phyloP scores from a whole-genome alignment of 1,139 yeast genomes.

The Suhomyces anneliseae region DNA sequence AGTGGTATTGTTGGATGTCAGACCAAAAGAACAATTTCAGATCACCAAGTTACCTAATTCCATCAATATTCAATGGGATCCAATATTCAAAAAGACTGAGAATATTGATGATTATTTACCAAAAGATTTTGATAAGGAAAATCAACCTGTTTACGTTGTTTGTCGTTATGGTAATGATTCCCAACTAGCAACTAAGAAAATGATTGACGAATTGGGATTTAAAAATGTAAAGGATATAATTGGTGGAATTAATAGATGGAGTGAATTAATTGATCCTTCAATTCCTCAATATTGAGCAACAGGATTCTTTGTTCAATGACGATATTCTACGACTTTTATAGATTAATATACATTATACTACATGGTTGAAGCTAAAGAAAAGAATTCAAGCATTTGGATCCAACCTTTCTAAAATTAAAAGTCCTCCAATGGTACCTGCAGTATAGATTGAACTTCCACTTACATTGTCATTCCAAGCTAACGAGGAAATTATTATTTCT shows the following conservation, averaged over 20 bases:
- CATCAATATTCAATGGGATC: slow-evolving; percentile 62
- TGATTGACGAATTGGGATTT: slow-evolving; percentile 50
- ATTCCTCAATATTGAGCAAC: slow-evolving; percentile 64
- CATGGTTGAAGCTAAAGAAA: background rate
- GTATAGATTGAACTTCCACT: slow-evolving; percentile 59
- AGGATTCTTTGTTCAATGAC: no score
- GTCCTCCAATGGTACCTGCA: slow-evolving; percentile 66
- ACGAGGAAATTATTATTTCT: slow-evolving; percentile 50
- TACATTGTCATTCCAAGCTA: slow-evolving; percentile 63
- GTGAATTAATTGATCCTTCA: slow-evolving; percentile 54
- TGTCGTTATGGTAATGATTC: slow-evolving; percentile 95
- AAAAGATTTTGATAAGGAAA: slow-evolving; percentile 18
- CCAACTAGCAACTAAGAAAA: slow-evolving; percentile 63
- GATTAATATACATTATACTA: slow-evolving; percentile 6
- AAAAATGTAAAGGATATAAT: slow-evolving; percentile 60
- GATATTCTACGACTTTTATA: background rate
- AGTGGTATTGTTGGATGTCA: slow-evolving; percentile 60
- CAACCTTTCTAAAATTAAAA: slow-evolving; percentile 62
- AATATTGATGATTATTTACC: slow-evolving; percentile 29
- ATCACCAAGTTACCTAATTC: slow-evolving; percentile 64
- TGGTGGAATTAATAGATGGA: slow-evolving; percentile 82
- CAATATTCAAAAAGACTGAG: slow-evolving; percentile 38
- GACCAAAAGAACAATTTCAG: slow-evolving; percentile 74
- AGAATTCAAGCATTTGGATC: slow-evolving; percentile 22
- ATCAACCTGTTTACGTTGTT: slow-evolving; percentile 44